phyloP scores from a whole-genome alignment of 2,329 filamentous ascomycete genomes.

The Metarhizium anisopliae region DNA sequence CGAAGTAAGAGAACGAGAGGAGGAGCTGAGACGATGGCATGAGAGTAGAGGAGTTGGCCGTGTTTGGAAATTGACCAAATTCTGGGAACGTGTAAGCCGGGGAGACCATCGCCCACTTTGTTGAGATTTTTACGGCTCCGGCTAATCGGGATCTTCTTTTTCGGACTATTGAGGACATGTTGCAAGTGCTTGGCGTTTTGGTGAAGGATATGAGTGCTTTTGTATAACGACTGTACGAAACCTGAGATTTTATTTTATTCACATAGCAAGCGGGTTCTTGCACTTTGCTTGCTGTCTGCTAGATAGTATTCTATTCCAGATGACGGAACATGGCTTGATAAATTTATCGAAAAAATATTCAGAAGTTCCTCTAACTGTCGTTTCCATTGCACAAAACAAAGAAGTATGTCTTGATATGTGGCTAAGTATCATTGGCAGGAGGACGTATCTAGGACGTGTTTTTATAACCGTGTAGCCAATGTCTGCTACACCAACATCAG shows the following conservation, averaged over 20 bases:
- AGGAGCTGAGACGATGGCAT: constrained; percentile 37
- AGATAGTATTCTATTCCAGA: background rate
- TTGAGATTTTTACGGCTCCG: background rate
- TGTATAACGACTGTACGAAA: background rate
- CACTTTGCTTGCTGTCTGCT: background rate
- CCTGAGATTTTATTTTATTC: background rate
- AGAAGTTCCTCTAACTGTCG: too few relatives aligned
- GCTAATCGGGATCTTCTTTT: background rate
- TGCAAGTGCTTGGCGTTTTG: background rate
- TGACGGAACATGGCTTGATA: background rate
- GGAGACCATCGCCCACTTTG: constrained; percentile 20
- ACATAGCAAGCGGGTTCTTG: background rate
- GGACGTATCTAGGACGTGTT: too few relatives aligned
- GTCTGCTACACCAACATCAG: too few relatives aligned
- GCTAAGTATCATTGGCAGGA: too few relatives aligned
- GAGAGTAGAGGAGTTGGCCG: constrained; percentile 44
- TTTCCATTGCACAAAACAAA: too few relatives aligned
- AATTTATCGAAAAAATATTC: background rate
- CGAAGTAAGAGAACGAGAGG: constrained; percentile 40
- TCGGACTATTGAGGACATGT: background rate
- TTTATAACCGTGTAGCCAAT: too few relatives aligned
- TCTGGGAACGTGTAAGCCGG: constrained; percentile 54
- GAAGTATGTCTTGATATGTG: too few relatives aligned
- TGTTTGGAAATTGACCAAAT: constrained; percentile 53
- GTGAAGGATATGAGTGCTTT: background rate